Evolutionary conservation across 2,329 filamentous ascomycete genomes (phyloP).

Genomic region (Metarhizium humberi): DNA sequence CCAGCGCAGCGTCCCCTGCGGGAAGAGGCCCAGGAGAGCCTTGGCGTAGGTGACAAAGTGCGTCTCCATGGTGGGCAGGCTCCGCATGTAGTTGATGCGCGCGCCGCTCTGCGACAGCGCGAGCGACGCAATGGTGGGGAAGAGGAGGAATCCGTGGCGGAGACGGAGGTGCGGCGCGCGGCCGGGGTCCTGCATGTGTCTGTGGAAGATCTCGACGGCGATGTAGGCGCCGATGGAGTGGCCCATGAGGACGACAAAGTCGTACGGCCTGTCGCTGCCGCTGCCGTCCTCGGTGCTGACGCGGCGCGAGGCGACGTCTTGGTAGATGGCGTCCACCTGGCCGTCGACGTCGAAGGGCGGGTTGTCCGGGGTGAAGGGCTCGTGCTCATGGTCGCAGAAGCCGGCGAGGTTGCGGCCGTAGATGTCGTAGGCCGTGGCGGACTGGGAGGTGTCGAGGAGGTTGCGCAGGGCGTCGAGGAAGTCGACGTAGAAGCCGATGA

Average conservation of each 20-base stretch:
- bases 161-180: conserved; percentile 31
- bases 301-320: conserved; percentile 19
- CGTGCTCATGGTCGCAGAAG: conserved; percentile 45
- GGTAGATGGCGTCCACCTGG: conserved; percentile 39
- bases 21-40: conserved; percentile 31
- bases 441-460: conserved; percentile 36
- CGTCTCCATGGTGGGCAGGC: conserved; percentile 30
- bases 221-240: conserved; percentile 71
- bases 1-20: conserved; percentile 29
- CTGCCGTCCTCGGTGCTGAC: not conserved
- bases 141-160: conserved; percentile 53
- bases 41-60: conserved; percentile 32
- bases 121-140: conserved; percentile 68
- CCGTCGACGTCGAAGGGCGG: conserved; percentile 42
- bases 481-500: conserved; percentile 62
- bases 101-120: conserved; percentile 51
- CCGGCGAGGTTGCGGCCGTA: conserved; percentile 50
- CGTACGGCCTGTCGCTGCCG: conserved; percentile 31
- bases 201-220: conserved; percentile 55
- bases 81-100: conserved; percentile 30
- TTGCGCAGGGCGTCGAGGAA: conserved; percentile 53
- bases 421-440: conserved; percentile 38
- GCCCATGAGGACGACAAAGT: conserved; percentile 57
- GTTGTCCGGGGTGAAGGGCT: conserved; percentile 29
- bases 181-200: conserved; percentile 33